Evolutionary conservation across 2,329 filamentous ascomycete genomes (phyloP), one percentile per base, ranked within the genome.

Genomic region (Beauveria pseudobassiana): DNA sequence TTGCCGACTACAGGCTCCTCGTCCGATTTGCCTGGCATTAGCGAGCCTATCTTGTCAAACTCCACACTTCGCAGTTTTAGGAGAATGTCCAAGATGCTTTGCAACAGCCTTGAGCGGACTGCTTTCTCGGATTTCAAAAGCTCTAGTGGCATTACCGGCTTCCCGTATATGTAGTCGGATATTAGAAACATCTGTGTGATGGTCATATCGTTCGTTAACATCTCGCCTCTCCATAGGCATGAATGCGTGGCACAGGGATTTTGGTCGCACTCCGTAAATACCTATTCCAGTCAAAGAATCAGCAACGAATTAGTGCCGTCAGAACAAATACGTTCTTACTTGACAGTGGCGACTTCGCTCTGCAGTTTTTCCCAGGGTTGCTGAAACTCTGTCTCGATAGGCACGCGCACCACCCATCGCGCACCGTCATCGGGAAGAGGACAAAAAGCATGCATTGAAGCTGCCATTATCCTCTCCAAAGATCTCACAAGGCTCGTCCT

Each of bases 281-380:
- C 49, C 68, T 69, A 34, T 43, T 22, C 6, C n/a, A 8, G 24
- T 9, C 2, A 48, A 24, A 16, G 5, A 16, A 10, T 38, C 34
- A 38, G 34, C 34, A 38, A 38, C 34, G 16, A 14, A 14, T 38
- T 22, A 12, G 9, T 24, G 20, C 12, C n/a, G 12, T 48, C 9
- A 24, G 4, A 12, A 14, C 12, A 14, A 46, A 24, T 45, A 22
- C 28, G 34, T 20, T 51, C 54, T 51, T 52, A 67, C 67, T 65
- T 59, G 24, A 70, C 62, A 5, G 68, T 70, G 3, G 66, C 57
- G 10, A 70, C 67, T 55, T 71, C 69, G 46, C 67, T 71, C 45
- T 65, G 56, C 22, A 71, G 38, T 62, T 71, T 71, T 20, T 62
- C 57, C 69, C 67, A 70, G 7, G 65, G 52, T 56, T 69, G 63